phyloP scores from a whole-genome alignment of 768 basidiomycete genomes.

The Phanerodontia chrysosporium region DNA sequence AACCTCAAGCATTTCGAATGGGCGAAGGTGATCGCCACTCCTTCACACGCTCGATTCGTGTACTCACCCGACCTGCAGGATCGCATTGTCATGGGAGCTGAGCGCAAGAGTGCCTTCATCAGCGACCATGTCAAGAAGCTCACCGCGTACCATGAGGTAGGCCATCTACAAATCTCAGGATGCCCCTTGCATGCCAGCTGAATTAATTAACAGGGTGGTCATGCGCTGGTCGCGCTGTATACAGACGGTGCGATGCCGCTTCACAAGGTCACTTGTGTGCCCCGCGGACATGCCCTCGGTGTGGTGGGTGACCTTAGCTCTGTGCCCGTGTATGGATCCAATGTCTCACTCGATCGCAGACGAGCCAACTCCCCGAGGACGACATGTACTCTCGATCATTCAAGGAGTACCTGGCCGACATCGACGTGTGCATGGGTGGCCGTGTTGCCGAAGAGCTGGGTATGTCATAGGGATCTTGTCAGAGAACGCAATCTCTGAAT shows the following conservation, averaged over 20 bases:
- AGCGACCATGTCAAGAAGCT: constrained; percentile 81
- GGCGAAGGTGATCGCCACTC: constrained; percentile 67
- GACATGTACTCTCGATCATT: constrained; percentile 69
- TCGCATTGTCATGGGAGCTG: constrained; percentile 95
- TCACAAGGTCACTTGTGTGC: constrained; percentile 97
- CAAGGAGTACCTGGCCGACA: constrained; percentile 73
- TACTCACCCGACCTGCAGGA: constrained; percentile 43
- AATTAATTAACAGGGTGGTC: constrained; percentile 60
- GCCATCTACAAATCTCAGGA: constrained; percentile 14
- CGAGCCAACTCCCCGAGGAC: constrained; percentile 71
- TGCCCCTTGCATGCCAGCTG: neutral
- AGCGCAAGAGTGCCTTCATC: constrained; percentile 86
- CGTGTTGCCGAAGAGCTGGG: constrained; percentile 92
- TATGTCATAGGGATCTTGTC: constrained; percentile 30
- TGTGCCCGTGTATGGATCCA: neutral
- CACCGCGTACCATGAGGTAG: constrained; percentile 94
- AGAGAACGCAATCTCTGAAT: constrained; percentile 14
- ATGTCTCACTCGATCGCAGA: constrained; percentile 33
- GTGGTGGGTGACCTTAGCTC: constrained; percentile 47
- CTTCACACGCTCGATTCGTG: neutral
- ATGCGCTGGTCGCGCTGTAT: constrained; percentile 91
- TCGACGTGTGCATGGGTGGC: constrained; percentile 93
- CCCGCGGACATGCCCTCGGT: constrained; percentile 91
- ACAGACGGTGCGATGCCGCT: constrained; percentile 95
- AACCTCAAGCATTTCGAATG: constrained; percentile 87